A percentile compares a stretch with the other conserved stretches of the same genome.
Evolutionary conservation across 352 stramenopile genomes (phyloP).

Genomic region (Salisapilia sapeloensis): DNA sequence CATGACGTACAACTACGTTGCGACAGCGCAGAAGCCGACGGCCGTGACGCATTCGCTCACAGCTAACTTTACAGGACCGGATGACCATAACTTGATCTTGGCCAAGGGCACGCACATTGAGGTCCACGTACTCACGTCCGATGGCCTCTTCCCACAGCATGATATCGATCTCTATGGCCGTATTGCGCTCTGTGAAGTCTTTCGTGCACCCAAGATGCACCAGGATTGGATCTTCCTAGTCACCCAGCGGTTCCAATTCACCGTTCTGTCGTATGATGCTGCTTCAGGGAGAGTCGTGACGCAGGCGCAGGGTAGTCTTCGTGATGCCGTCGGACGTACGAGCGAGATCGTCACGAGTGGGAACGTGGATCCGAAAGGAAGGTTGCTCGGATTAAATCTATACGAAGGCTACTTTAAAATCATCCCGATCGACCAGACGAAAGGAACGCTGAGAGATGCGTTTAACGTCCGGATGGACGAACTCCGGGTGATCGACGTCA

Average conservation of each 20-base stretch:
- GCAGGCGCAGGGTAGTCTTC: slow-evolving; percentile 73
- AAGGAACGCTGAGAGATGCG: slow-evolving; percentile 61
- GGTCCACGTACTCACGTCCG: slow-evolving; percentile 71
- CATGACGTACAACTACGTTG: slow-evolving; percentile 87
- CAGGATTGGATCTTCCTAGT: slow-evolving; percentile 81
- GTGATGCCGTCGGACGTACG: slow-evolving; percentile 71
- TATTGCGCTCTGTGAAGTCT: slow-evolving; percentile 78
- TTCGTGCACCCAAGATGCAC: slow-evolving; percentile 47
- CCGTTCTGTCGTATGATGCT: slow-evolving; percentile 70
- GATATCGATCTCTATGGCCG: slow-evolving; percentile 78
- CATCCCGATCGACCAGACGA: slow-evolving; percentile 71
- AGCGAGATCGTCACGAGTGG: slow-evolving; percentile 80
- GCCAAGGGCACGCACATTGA: slow-evolving; percentile 82
- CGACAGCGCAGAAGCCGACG: slow-evolving; percentile 87
- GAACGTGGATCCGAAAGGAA: slow-evolving; percentile 76
- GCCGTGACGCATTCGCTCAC: slow-evolving; percentile 86
- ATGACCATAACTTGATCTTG: slow-evolving; percentile 83
- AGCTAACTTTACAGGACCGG: slow-evolving; percentile 72
- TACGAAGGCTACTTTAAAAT: slow-evolving; percentile 87
- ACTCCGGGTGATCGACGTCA: slow-evolving; percentile 86
- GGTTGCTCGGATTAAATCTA: slow-evolving; percentile 82
- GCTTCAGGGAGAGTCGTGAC: slow-evolving; percentile 56
- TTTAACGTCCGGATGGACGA: slow-evolving; percentile 90
- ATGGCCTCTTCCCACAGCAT: slow-evolving; percentile 73
- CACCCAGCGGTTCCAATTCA: slow-evolving; percentile 84